A percentile compares a stretch with the other conserved stretches of the same genome.
Evolutionary conservation across 768 basidiomycete species (phyloP).

Genomic region (Gymnopilus junonius): DNA sequence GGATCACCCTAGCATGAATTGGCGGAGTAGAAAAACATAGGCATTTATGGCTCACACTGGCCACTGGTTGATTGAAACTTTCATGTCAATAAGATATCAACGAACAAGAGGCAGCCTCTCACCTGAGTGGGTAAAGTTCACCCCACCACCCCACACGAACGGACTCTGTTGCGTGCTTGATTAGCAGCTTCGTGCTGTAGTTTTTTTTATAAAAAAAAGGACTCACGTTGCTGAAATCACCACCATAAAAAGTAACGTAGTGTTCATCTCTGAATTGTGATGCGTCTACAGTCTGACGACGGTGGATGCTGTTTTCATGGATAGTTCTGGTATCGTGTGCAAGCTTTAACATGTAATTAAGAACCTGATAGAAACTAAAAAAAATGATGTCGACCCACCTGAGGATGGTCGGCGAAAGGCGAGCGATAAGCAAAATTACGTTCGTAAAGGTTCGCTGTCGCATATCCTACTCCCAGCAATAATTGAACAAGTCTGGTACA

Average conservation of each 20-base stretch:
- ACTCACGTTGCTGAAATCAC: conserved; percentile 51
- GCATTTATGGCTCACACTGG: conserved; percentile 41
- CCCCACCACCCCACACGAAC: conserved; percentile 52
- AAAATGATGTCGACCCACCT: conserved; percentile 24
- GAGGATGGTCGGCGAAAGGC: conserved; percentile 38
- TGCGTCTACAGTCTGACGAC: conserved; percentile 41
- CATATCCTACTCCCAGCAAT: background rate
- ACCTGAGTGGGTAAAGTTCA: conserved; percentile 55
- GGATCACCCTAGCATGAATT: conserved; percentile 52
- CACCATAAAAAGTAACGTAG: conserved; percentile 54
- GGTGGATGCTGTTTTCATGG: conserved; percentile 39
- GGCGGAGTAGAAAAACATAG: background rate
- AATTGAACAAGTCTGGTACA: background rate
- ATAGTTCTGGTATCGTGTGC: conserved; percentile 40
- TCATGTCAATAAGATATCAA: background rate
- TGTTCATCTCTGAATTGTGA: conserved; percentile 49
- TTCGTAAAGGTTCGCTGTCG: conserved; percentile 29
- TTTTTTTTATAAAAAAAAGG: background rate
- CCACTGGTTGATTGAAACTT: conserved; percentile 34
- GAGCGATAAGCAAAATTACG: conserved; percentile 47
- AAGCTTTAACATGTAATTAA: conserved; percentile 33
- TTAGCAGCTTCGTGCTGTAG: background rate
- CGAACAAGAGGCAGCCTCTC: conserved; percentile 1
- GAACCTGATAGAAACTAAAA: background rate
- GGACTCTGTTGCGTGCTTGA: conserved; percentile 34